Base-by-base conservation (phyloP, 345 rosid species). In the Cardamine chenopodiifolia region DNA sequence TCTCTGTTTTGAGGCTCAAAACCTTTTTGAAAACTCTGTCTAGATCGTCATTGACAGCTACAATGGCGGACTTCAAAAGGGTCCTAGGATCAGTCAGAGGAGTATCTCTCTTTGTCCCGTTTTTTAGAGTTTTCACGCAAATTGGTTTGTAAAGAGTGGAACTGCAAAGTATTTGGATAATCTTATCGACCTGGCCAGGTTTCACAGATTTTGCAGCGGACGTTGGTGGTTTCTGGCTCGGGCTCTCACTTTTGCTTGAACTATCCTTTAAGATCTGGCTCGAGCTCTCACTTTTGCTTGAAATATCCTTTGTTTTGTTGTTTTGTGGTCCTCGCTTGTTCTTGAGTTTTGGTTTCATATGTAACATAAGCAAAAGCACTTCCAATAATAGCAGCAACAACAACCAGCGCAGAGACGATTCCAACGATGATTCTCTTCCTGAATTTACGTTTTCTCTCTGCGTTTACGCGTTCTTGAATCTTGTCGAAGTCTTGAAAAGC, bases 401-500 rank as follows among this genome's bases (percentile, higher is more conserved):
- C 23, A 14, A 80, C 73, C 3, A 89, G 63, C 3, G 78, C 22
- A 2, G 84, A 56, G 42, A 91, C 44, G 0, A 73, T 34, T 11
- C 75, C 87, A 1, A 91, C 42, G 55, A 57, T 62, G 40, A 91
- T 55, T 67, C 82, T 80, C 66, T 79, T 87, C 35, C 82, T 77
- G 57, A 88, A 71, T 49, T 86, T 86, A 6, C 77, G 90, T 79
- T 81, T 74, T 53, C 90, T 82, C 32, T 91, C 89, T 14, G 72
- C 78, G 64, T 76, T 73, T 62, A 96, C 84, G 17, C 94, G 85
- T 72, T 91, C 90, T 13, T 90, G 88, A 22, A 93, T 76, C 20
- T 67, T 61, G 62, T 89, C 98, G 60, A 93, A 93, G 71, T 93
- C 98, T 65, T 91, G 96, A 78, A 93, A 93, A 12, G 66, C 97